A percentile compares a stretch with the other conserved stretches of the same genome.
Conservation (phyloP, 2,329 filamentous ascomycete species). For the Fusarium nurragi region DNA sequence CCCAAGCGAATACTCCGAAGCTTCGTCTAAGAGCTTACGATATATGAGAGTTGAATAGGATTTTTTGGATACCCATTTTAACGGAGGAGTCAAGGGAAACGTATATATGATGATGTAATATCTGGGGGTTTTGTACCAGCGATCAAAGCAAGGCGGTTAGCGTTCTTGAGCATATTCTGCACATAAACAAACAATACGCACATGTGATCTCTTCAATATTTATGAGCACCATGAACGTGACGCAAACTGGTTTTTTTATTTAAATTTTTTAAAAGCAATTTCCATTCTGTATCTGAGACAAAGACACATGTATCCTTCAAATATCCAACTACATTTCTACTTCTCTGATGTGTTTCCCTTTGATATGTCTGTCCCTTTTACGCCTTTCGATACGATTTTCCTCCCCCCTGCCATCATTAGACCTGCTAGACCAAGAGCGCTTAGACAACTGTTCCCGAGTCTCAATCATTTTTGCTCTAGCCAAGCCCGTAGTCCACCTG, state of each 20-base stretch:
- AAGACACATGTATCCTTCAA: neutral
- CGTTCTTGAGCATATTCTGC: conserved; percentile 30
- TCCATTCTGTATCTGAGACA: neutral
- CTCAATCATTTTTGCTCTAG: neutral
- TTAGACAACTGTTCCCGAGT: neutral
- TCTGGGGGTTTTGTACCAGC: conserved; percentile 20
- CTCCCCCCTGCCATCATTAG: neutral
- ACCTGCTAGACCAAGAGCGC: neutral
- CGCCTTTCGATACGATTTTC: neutral
- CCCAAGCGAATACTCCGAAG: conserved; percentile 37
- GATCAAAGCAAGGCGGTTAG: conserved; percentile 27
- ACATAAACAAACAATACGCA: conserved; percentile 30
- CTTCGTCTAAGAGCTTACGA: conserved; percentile 34
- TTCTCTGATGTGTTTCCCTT: neutral
- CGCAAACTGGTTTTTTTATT: neutral
- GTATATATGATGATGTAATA: conserved; percentile 34
- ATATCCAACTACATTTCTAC: neutral
- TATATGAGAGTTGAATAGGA: conserved; percentile 21
- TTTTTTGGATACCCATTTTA: conserved; percentile 35
- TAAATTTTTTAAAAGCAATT: no score
- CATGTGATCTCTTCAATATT: conserved; percentile 3
- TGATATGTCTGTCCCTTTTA: neutral
- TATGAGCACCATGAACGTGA: neutral
- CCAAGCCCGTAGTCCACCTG: neutral
- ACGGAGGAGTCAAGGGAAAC: conserved; percentile 24